Evolutionary conservation across 805 yeast species (phyloP).

Genomic region (Wickerhamiella shivajii): DNA sequence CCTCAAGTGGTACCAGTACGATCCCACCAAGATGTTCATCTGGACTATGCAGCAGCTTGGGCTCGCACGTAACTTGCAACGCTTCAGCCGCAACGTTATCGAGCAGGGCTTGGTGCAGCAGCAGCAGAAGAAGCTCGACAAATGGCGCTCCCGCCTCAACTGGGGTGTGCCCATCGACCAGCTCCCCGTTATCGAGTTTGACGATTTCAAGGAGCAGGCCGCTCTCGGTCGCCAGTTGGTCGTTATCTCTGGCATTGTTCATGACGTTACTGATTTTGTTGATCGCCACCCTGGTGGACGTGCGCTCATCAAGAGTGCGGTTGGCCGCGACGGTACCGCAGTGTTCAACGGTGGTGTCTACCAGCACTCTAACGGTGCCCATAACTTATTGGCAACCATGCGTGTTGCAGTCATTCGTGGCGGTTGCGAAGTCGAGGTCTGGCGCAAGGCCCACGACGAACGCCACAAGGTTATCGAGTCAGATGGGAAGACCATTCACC

Average conservation of each 20-base stretch:
- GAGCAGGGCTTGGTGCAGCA: slow-evolving; percentile 67
- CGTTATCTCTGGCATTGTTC: slow-evolving; percentile 80
- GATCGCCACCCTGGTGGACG: slow-evolving; percentile 91
- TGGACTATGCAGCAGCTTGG: slow-evolving; percentile 38
- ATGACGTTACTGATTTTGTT: slow-evolving; percentile 83
- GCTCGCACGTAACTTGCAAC: slow-evolving; percentile 41
- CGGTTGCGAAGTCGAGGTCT: slow-evolving; percentile 66
- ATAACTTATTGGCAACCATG: slow-evolving; percentile 83
- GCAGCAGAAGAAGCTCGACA: slow-evolving; percentile 66
- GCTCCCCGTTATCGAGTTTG: slow-evolving; percentile 52
- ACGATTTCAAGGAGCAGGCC: slow-evolving; percentile 37
- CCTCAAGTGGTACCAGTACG: slow-evolving; percentile 56
- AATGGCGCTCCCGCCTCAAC: slow-evolving; percentile 59
- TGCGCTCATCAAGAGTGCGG: slow-evolving; percentile 60
- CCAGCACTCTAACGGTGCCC: slow-evolving; percentile 85
- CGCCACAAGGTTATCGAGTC: slow-evolving; percentile 50
- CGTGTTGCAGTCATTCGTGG: slow-evolving; percentile 75
- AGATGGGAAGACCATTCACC: slow-evolving; percentile 39
- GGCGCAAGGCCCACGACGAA: slow-evolving; percentile 58
- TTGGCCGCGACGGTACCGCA: slow-evolving; percentile 86
- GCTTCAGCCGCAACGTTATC: slow-evolving; percentile 42
- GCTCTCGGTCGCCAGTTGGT: slow-evolving; percentile 50
- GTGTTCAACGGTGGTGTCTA: slow-evolving; percentile 94
- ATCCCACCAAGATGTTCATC: slow-evolving; percentile 75
- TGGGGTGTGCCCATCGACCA: slow-evolving; percentile 93